Percentiles rank a stretch among this genome's conserved stretches.
Conservation (phyloP, 768 basidiomycete species). For the Phaeolepiota aurea region DNA sequence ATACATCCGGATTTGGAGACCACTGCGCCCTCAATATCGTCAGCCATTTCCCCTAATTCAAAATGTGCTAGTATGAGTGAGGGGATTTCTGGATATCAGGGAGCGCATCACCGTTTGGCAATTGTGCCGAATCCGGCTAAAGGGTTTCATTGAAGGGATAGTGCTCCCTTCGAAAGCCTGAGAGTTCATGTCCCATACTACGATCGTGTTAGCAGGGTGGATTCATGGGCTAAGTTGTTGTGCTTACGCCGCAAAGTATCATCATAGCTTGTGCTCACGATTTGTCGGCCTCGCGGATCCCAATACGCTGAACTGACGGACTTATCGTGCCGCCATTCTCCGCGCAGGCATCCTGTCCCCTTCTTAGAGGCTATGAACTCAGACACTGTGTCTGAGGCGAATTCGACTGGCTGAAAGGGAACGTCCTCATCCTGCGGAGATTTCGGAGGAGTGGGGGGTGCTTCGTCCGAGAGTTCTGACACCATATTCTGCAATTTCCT, state of each 20-base stretch:
- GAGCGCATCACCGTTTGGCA: conserved; percentile 62
- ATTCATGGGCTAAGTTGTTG: background rate
- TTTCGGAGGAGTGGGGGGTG: conserved; percentile 16
- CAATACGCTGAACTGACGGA: conserved; percentile 81
- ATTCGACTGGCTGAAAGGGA: conserved; percentile 16
- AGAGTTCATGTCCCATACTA: conserved; percentile 74
- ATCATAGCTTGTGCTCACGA: conserved; percentile 83
- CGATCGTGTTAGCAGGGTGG: conserved; percentile 6
- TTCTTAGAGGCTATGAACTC: conserved; percentile 40
- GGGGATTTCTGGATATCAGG: background rate
- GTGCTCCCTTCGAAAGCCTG: conserved; percentile 35
- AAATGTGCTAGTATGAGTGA: conserved; percentile 3
- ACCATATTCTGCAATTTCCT: conserved; percentile 50
- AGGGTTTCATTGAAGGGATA: conserved; percentile 60
- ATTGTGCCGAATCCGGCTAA: conserved; percentile 56
- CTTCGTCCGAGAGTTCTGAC: conserved; percentile 20
- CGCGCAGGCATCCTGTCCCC: conserved; percentile 51
- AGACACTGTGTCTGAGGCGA: conserved; percentile 34
- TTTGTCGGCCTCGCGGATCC: conserved; percentile 72
- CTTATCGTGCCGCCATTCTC: conserved; percentile 62
- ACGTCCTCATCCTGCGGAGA: conserved; percentile 12
- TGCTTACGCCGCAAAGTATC: conserved; percentile 62
- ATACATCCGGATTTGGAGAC: conserved; percentile 69
- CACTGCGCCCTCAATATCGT: conserved; percentile 73
- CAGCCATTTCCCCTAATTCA: conserved; percentile 79